A percentile compares a stretch with the other conserved stretches of the same genome.
Conservation (phyloP, 306 rosid genomes). For the Coriaria nepalensis region DNA sequence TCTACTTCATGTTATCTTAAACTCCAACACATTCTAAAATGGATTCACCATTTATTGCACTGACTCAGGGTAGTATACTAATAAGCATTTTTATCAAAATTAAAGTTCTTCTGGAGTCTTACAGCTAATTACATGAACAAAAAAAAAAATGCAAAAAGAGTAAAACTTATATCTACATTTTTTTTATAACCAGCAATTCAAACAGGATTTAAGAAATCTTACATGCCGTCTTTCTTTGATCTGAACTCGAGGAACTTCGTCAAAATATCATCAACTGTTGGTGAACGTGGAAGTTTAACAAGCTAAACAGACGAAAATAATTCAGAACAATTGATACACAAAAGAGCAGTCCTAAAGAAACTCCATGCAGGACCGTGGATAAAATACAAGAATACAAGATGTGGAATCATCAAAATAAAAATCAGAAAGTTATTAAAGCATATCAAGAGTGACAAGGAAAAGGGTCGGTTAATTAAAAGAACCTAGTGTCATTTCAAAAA, state of each 20-base stretch:
- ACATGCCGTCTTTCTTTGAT: conserved; percentile 81
- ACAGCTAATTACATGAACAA: neutral
- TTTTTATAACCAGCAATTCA: neutral
- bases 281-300: conserved; percentile 94
- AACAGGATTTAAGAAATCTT: conserved; percentile 24
- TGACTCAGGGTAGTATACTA: too few species aligned
- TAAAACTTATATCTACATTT: conserved; percentile 5
- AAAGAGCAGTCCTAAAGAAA: too few species aligned
- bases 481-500: neutral
- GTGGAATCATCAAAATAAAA: too few species aligned
- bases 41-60: too few species aligned
- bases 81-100: too few species aligned
- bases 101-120: neutral
- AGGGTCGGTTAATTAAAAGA: too few species aligned
- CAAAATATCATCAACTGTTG: conserved; percentile 86
- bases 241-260: conserved; percentile 76
- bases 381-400: too few species aligned
- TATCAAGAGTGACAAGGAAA: too few species aligned
- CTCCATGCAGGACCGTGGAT: too few species aligned
- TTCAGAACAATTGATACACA: conserved; percentile 6
- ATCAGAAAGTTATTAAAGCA: too few species aligned
- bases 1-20: too few species aligned
- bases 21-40: too few species aligned
- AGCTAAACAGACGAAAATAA: conserved; percentile 37
- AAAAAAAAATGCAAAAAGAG: conserved; percentile 12